Evolutionary conservation across 129 eudicot species (phyloP), one percentile per base, ranked within the genome.

Genomic region (Mikania micrantha): DNA sequence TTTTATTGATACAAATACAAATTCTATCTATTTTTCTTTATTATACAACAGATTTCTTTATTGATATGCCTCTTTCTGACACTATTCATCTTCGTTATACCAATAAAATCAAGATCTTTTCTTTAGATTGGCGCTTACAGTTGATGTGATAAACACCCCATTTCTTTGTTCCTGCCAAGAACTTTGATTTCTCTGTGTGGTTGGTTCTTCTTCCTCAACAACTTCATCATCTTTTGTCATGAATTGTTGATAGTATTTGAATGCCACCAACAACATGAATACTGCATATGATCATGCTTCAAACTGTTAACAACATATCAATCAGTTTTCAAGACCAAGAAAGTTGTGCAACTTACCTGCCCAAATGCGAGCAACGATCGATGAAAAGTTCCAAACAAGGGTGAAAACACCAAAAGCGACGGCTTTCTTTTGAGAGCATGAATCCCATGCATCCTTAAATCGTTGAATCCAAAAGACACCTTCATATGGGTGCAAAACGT

Each of bases 341-440:
- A 64, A 32, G 16, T 13, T 66, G 16, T 57, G 19, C 7, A 13
- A 11, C 65, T 40, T 78, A 90, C 97, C 95, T 78, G 97, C 95
- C 97, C 97, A 90, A 40, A 81, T 79, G 31, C 97, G 85, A 66
- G 92, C 92, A 66, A 83, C 74, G 1, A 83, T 17, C 0, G 95
- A 85, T 11, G 97, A 84, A 29, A 87, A 60, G 31, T 90, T 90
- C 97, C 97, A 90, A 10, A 87, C 84, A 5, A 87, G 75, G 27
- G 86, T 74, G 72, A 90, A 90, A 25, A 81, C 66, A 28, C 81
- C 91, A 53, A 90, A 85, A 16, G 78, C 91, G 0, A 87, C 87
- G 2, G 85, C 95, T 59, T 90, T 90, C 75, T 90, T 90, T 70
- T 90, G 97, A 67, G 92, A 62, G 68, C 97, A 90, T 16, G 90